Percentiles rank a stretch among this genome's conserved stretches.
phyloP scores from a whole-genome alignment of 2,329 filamentous ascomycete species.

The Fonsecaea erecta region DNA sequence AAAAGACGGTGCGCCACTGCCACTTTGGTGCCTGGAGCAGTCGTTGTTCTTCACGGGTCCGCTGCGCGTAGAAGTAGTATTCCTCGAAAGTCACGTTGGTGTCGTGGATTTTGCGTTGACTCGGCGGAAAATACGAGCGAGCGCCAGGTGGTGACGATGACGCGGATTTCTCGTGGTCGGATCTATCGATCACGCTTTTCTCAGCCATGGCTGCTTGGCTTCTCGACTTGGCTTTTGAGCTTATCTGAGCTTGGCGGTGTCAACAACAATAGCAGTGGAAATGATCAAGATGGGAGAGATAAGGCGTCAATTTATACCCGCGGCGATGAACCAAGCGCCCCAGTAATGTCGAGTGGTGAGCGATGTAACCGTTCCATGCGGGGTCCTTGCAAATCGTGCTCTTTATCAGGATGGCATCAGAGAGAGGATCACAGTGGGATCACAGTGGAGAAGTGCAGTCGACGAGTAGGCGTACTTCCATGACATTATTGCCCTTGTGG shows the following conservation, averaged over 20 bases:
- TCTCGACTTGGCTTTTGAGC: neutral
- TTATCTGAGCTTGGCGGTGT: constrained; percentile 1
- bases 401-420: constrained; percentile 1
- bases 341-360: neutral
- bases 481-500: neutral
- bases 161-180: constrained; percentile 1
- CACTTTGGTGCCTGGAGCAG: neutral
- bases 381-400: neutral
- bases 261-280: neutral
- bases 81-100: constrained; percentile 12
- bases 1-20: constrained; percentile 7
- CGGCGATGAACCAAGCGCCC: neutral
- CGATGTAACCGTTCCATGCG: constrained; percentile 5
- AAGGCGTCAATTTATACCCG: neutral
- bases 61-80: constrained; percentile 10
- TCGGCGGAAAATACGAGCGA: constrained; percentile 2
- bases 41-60: constrained; percentile 4
- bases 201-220: neutral
- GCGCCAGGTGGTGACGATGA: neutral
- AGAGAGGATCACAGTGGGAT: neutral
- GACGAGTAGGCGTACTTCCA: neutral
- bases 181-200: no score
- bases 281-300: neutral
- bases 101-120: constrained; percentile 1
- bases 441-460: neutral